Evolutionary conservation across 305 asterid species (phyloP).

Genomic region (Striga hermonthica): DNA sequence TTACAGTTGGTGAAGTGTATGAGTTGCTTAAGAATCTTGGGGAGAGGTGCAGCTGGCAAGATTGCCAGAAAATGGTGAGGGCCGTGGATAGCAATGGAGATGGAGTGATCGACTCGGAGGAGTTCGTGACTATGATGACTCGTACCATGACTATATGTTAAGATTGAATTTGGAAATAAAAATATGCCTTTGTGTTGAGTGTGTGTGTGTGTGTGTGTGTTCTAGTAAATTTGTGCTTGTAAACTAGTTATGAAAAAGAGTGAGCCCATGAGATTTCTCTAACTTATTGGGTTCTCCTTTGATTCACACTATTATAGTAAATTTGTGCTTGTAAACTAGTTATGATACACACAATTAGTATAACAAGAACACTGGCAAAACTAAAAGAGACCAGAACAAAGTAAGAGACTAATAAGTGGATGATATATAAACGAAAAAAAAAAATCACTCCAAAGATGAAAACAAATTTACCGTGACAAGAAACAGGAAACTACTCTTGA

Average conservation of each 20-base stretch:
- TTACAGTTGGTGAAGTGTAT: slow-evolving; percentile 65
- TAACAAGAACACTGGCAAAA: slow-evolving; percentile 58
- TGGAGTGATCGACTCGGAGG: slow-evolving; percentile 86
- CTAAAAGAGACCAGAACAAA: too few relatives aligned
- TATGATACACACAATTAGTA: too few relatives aligned
- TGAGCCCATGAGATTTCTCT: neutral
- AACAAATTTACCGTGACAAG: neutral
- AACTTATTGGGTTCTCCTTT: too few relatives aligned
- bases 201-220: neutral
- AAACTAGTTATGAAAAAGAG: neutral
- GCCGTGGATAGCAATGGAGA: slow-evolving; percentile 85
- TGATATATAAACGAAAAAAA: too few relatives aligned
- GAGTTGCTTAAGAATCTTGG: slow-evolving; percentile 69
- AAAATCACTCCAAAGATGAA: neutral
- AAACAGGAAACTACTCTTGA: slow-evolving; percentile 4
- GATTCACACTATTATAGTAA: neutral
- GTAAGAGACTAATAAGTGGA: too few relatives aligned
- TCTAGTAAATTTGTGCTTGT: neutral
- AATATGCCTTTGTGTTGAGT: too few relatives aligned
- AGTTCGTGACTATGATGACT: slow-evolving; percentile 80
- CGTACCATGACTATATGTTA: slow-evolving; percentile 44
- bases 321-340: too few relatives aligned
- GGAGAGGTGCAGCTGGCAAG: slow-evolving; percentile 60
- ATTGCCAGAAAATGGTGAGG: slow-evolving; percentile 73
- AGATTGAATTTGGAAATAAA: neutral